Base-by-base conservation (phyloP, 176 grass and related monocot species). In the Musa beccarii region DNA sequence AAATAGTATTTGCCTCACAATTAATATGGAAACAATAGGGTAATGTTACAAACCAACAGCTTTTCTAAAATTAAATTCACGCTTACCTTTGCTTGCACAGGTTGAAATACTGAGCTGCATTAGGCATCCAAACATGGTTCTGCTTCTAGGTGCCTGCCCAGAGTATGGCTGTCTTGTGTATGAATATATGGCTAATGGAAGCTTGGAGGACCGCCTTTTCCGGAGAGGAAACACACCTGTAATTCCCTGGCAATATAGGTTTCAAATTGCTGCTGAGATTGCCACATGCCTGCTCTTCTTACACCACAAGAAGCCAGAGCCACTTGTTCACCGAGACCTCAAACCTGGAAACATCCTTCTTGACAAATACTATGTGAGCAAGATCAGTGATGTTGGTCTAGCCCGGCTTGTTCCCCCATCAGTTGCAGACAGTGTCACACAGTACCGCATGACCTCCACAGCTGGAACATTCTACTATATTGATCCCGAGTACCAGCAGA, bases 301-400 rank as follows among this genome's bases (percentile, higher is more conserved):
- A 52, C 92, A 96, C 78, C 86, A 96, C 72, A 87, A 79, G 67
- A 85, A 79, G 28, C 92, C 92, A 1, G 92, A 96, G 70, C 89
- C 92, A 11, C 84, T 96, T 59, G 92, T 96, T 67, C 92, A 96
- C 65, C 75, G 92, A 10, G 92, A 92, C 73, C 87, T 96, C 62
- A 96, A 96, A 81, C 92, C 92, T 1, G 92, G 72, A 66, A 96
- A 96, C 73, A 96, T 96, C 79, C 87, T 96, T 11, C 83, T 96
- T 9, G 89, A 84, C 52, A 52, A 72, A 54, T 71, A 79, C 75
- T 87, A 89, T 9, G 65, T 81, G 20, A 61, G 79, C 29, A 96
- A 96, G 79, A 96, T 96, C 54, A 70, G 80, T 17, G 92, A 96
- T 80, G 89, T 96, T 4, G 92, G 92, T 19, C 89, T 96, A 1